Evolutionary conservation across 2,329 filamentous ascomycete genomes (phyloP).

Genomic region (Aspergillus pseudoterreus): DNA sequence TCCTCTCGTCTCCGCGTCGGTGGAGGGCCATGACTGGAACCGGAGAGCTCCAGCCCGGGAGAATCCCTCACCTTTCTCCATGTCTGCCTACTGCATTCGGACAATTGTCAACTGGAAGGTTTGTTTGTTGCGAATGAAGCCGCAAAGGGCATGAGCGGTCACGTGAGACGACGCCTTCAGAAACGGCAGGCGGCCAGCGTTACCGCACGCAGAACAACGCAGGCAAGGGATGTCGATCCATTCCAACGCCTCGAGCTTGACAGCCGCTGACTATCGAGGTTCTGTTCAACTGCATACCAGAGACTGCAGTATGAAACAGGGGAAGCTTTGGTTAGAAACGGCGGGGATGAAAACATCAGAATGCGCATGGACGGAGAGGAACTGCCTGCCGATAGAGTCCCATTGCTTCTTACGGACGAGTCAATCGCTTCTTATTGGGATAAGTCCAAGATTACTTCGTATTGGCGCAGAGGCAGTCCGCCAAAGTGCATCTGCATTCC

Average conservation of each 20-base stretch:
- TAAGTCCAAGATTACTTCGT: too few relatives aligned
- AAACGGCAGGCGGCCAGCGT: background rate
- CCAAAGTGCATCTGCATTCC: too few relatives aligned
- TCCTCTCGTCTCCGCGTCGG: background rate
- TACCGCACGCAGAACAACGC: slow-evolving; percentile 1
- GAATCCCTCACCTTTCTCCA: background rate
- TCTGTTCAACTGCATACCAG: background rate
- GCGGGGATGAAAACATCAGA: background rate
- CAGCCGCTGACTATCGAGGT: background rate
- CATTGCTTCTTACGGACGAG: too few relatives aligned
- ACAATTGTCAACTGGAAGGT: background rate
- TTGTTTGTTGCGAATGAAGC: background rate
- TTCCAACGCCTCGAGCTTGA: background rate
- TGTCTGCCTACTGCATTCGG: background rate
- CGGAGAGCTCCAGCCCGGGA: background rate
- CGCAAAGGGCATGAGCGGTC: slow-evolving; percentile 1
- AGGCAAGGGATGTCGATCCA: slow-evolving; percentile 9
- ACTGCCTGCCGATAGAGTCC: too few relatives aligned
- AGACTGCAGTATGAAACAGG: background rate
- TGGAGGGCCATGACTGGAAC: background rate
- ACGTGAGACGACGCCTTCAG: slow-evolving; percentile 5
- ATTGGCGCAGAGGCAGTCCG: too few relatives aligned
- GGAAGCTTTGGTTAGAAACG: background rate
- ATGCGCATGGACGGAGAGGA: background rate
- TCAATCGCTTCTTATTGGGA: too few relatives aligned